Evolutionary conservation across 1,284 basidiomycete species (phyloP), one percentile per base, ranked within the genome.

Genomic region (Sporisorium graminicola): DNA sequence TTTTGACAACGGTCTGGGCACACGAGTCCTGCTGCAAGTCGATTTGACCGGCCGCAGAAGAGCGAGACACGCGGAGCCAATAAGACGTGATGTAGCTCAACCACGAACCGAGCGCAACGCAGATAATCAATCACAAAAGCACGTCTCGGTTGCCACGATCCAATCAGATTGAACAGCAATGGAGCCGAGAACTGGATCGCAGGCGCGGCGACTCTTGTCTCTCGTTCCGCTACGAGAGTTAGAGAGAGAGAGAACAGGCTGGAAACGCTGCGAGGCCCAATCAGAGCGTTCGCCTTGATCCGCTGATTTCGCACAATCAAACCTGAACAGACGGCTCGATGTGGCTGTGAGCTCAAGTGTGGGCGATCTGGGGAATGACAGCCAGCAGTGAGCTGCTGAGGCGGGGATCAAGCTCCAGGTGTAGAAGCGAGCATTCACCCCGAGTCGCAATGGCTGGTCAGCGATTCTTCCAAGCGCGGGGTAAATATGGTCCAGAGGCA

Each of bases 391-490:
- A 35, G 33, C 5, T 40, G 8, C 16, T 18, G 31, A 18, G 37
- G 8, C 37, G 2, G 8, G 14, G 35, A 37, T 13, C 7, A 37
- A 37, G 35, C 46, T 47, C 26, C 3, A 27, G 24, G 14, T 47
- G 46, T 16, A 27, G 26, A 14, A 24, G 16, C 29, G n/a, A 9
- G 33, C 12, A 47, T n/a, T n/a, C n/a, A n/a, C n/a, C n/a, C n/a
- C n/a, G n/a, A n/a, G n/a, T 43, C 14, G 54, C 16, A 16, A 10
- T 46, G 18, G 47, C 13, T 33, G 16, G 37, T 18, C 7, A 8
- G 44, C 35, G 57, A 43, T 51, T 58, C 66, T 68, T 68, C 59
- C 50, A 47, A 58, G 59, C 52, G 66, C 66, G 59, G 66, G 66
- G 59, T 68, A 63, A 62, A 35, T 20, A 58, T 26, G 18, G 26